phyloP scores from a whole-genome alignment of 306 rosid genomes.

The Mimosa bimucronata region DNA sequence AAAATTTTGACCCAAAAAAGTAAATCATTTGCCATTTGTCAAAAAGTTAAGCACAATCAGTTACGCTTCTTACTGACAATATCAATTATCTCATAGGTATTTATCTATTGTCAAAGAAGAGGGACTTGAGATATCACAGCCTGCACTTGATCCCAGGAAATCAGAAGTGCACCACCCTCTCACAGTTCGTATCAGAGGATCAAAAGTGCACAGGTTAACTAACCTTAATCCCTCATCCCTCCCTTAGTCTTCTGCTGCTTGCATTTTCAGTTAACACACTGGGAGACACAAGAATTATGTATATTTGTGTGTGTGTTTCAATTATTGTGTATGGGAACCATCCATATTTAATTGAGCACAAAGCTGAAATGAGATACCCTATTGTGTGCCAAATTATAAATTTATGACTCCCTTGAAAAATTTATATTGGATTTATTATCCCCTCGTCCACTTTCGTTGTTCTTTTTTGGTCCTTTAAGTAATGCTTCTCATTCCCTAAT shows the following conservation, averaged over 20 bases:
- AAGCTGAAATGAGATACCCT: not conserved
- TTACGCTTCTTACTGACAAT: slow-evolving; percentile 22
- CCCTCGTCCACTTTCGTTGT: not conserved
- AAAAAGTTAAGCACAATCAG: not conserved
- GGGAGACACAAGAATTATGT: not conserved
- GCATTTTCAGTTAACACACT: slow-evolving; percentile 13
- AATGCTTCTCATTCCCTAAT: not conserved
- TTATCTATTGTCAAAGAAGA: slow-evolving; percentile 76
- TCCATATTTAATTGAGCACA: slow-evolving; percentile 15
- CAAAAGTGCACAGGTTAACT: slow-evolving; percentile 86
- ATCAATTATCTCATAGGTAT: slow-evolving; percentile 58
- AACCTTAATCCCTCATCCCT: slow-evolving; percentile 23
- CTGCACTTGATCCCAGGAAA: slow-evolving; percentile 83
- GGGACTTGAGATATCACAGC: slow-evolving; percentile 97
- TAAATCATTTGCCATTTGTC: slow-evolving; percentile 25
- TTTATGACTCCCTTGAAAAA: not conserved
- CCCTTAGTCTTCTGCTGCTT: slow-evolving; percentile 25
- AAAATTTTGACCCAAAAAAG: slow-evolving; percentile 75
- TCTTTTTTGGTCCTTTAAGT: not conserved
- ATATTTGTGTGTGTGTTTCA: not conserved
- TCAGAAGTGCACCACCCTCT: slow-evolving; percentile 87
- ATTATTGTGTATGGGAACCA: not conserved
- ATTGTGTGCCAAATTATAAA: not conserved
- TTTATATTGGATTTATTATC: not conserved
- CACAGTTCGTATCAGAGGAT: slow-evolving; percentile 64